Evolutionary conservation across 2,329 filamentous ascomycete genomes (phyloP).

Genomic region (Ophiostoma sp.): DNA sequence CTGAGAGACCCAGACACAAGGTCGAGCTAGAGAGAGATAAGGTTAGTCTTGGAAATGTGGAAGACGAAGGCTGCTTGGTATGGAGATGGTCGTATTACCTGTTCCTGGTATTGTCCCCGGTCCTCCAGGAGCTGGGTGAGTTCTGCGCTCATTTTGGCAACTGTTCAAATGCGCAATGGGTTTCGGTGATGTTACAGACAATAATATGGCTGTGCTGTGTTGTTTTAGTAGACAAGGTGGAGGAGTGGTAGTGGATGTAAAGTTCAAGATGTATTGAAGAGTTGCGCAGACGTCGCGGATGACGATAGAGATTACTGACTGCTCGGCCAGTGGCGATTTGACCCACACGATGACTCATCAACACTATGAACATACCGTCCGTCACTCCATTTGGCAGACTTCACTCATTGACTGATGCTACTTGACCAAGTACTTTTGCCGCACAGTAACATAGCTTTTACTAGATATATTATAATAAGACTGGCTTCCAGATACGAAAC

Average conservation of each 20-base stretch:
- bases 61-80: too few species aligned
- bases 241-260: background rate
- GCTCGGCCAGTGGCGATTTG: background rate
- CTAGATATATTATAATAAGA: too few species aligned
- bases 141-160: slow-evolving; percentile 34
- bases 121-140: slow-evolving; percentile 44
- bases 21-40: slow-evolving; percentile 54
- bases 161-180: background rate
- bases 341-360: background rate
- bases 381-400: too few species aligned
- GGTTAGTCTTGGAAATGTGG: background rate
- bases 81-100: slow-evolving; percentile 38
- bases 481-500: too few species aligned
- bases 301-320: background rate
- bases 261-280: background rate
- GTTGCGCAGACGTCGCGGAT: background rate
- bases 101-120: slow-evolving; percentile 51
- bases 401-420: too few species aligned
- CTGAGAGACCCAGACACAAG: slow-evolving; percentile 69
- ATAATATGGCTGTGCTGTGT: background rate
- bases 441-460: too few species aligned
- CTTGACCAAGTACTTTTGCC: too few species aligned
- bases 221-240: background rate
- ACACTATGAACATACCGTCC: too few species aligned
- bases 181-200: background rate